A percentile compares a stretch with the other conserved stretches of the same genome.
Conservation (phyloP, 225 moss, liverwort and hornwort species). For the Physcomitrium patens region DNA sequence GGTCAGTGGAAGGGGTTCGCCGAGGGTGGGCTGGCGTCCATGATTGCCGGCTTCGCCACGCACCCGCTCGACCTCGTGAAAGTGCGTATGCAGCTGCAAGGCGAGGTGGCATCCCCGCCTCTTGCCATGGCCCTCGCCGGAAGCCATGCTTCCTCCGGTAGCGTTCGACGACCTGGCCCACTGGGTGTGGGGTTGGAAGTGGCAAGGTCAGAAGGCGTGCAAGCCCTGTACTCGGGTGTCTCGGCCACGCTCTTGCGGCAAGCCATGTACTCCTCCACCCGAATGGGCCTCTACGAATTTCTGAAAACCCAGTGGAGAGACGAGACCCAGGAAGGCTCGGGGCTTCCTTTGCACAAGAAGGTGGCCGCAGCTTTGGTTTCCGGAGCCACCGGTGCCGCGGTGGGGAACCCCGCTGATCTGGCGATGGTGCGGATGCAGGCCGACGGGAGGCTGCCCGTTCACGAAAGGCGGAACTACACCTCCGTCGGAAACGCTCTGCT, state of each 20-base stretch:
- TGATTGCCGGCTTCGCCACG: constrained; percentile 37
- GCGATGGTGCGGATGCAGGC: constrained; percentile 79
- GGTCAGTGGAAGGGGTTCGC: constrained; percentile 41
- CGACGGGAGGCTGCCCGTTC: constrained; percentile 55
- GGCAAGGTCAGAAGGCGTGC: constrained; percentile 32
- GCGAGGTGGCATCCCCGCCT: constrained; percentile 22
- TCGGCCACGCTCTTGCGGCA: constrained; percentile 36
- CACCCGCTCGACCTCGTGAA: constrained; percentile 35
- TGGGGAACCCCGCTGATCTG: constrained; percentile 67
- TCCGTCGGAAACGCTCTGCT: constrained; percentile 58
- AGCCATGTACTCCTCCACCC: constrained; percentile 36
- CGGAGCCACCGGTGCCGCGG: constrained; percentile 53
- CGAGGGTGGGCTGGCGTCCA: constrained; percentile 36
- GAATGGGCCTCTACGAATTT: constrained; percentile 32
- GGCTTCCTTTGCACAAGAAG: constrained; percentile 27
- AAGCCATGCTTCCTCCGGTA: not conserved
- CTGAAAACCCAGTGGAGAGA: constrained; percentile 34
- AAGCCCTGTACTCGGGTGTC: constrained; percentile 33
- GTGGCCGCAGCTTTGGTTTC: constrained; percentile 51
- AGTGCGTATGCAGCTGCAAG: constrained; percentile 46
- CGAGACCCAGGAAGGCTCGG: constrained; percentile 6
- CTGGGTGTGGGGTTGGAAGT: constrained; percentile 27
- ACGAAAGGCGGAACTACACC: constrained; percentile 52
- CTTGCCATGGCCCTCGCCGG: constrained; percentile 23
- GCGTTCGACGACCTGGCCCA: constrained; percentile 3